phyloP scores from a whole-genome alignment of 805 yeast genomes.

The Wickerhamiella sorbophila region DNA sequence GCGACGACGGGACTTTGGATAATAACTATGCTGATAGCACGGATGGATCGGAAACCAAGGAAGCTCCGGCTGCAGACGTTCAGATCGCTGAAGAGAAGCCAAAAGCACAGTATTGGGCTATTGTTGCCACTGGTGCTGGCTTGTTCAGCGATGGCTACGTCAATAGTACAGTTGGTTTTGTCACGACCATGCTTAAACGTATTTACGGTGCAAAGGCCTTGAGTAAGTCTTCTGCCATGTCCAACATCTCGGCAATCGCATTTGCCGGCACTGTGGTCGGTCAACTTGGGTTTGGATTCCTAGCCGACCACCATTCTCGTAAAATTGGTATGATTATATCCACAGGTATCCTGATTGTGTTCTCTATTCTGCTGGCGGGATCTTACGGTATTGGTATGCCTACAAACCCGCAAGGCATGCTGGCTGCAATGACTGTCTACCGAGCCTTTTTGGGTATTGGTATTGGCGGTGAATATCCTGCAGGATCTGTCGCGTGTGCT shows the following conservation, averaged over 20 bases:
- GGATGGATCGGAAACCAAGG: constrained; percentile 81
- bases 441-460: constrained; percentile 83
- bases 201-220: constrained; percentile 50
- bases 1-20: neutral
- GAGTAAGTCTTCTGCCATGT: constrained; percentile 49
- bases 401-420: constrained; percentile 49
- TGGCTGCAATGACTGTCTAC: constrained; percentile 70
- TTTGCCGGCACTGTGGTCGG: constrained; percentile 89
- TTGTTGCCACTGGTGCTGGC: constrained; percentile 81
- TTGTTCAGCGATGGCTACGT: constrained; percentile 87
- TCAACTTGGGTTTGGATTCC: constrained; percentile 62
- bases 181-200: constrained; percentile 48
- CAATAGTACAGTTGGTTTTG: constrained; percentile 70
- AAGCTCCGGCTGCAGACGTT: constrained; percentile 26
- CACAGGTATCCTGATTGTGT: constrained; percentile 56
- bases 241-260: constrained; percentile 74
- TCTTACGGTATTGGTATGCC: constrained; percentile 67
- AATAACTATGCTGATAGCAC: constrained; percentile 15
- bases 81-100: neutral
- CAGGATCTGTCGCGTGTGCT: constrained; percentile 86
- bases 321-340: constrained; percentile 73
- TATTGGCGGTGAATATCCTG: constrained; percentile 91
- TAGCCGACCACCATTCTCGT: constrained; percentile 70
- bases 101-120: constrained; percentile 41
- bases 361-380: constrained; percentile 68